These are phyloP conservation scores for Diversispora epigaea DNA, from an alignment of 192 early-diverging fungal species.

Conservation along the genomic window DNA sequence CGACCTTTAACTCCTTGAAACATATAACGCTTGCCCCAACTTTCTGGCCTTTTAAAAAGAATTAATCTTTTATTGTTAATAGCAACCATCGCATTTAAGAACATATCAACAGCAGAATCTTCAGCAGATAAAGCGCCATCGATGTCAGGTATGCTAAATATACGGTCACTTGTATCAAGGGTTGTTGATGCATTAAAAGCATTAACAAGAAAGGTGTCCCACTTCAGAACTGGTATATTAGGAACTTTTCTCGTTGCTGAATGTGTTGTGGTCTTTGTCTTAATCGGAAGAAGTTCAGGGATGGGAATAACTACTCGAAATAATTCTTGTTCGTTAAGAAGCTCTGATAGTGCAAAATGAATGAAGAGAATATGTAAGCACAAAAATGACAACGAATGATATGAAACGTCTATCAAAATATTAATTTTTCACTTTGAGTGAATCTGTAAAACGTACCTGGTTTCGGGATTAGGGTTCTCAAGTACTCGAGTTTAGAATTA, in stretches of 20 bases:
- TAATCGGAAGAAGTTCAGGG: neutral
- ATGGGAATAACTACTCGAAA: neutral
- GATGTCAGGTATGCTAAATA: constrained; percentile 10
- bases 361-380: no score
- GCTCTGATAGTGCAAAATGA: no score
- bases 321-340: constrained; percentile 20
- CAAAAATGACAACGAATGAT: no score
- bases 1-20: neutral
- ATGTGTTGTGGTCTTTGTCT: neutral
- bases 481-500: no score
- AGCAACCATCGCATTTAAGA: constrained; percentile 20
- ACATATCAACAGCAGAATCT: constrained; percentile 22
- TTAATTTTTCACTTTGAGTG: no score
- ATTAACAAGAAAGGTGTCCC: constrained; percentile 25
- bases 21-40: constrained; percentile 15
- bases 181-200: neutral
- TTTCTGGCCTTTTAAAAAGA: neutral
- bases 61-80: constrained; percentile 23
- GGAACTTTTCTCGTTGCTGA: constrained; percentile 7
- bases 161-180: neutral
- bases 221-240: constrained; percentile 10
- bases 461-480: no score
- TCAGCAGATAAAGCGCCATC: neutral
- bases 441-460: no score
- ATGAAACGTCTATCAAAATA: no score